These are phyloP conservation scores for Anisodus tanguticus DNA, from an alignment of 257 asterid species.

Conservation along the genomic window DNA sequence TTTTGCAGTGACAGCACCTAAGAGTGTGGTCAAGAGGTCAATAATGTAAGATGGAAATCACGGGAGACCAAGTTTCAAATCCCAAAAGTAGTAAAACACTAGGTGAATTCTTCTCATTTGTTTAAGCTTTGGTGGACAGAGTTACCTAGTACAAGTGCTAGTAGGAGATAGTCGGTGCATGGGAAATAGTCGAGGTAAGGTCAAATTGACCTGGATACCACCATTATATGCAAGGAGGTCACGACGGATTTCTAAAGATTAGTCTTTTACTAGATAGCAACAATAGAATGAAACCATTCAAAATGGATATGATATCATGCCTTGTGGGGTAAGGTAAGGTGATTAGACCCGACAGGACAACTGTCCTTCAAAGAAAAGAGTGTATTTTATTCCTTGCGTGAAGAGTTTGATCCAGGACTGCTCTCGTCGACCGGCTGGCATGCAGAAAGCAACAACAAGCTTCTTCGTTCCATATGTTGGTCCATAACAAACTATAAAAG, in stretches of 20 bases:
- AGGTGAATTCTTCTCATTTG: not conserved
- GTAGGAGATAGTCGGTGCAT: not conserved
- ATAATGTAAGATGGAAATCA: not conserved
- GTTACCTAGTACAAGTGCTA: not conserved
- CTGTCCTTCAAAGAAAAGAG: too few species aligned
- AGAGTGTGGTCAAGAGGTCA: not conserved
- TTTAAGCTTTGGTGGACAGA: not conserved
- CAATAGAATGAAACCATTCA: too few species aligned
- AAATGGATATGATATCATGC: too few species aligned
- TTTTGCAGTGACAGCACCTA: too few species aligned
- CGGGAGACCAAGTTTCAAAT: not conserved
- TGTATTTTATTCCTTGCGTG: too few species aligned
- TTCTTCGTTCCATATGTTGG: too few species aligned
- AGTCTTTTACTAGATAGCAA: not conserved
- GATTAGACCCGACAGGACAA: too few species aligned
- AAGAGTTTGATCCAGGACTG: too few species aligned
- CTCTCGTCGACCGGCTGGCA: too few species aligned
- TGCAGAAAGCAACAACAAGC: too few species aligned
- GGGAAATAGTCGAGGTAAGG: not conserved
- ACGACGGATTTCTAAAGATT: not conserved
- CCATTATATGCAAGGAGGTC: not conserved
- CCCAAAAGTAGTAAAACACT: not conserved
- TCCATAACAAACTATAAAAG: too few species aligned
- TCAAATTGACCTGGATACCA: not conserved
- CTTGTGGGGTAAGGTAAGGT: too few species aligned